Percentiles rank a stretch among this genome's conserved stretches.
These are phyloP conservation scores for Deakozyma indianensis DNA, from an alignment of 805 yeast species.

Conservation along the genomic window DNA sequence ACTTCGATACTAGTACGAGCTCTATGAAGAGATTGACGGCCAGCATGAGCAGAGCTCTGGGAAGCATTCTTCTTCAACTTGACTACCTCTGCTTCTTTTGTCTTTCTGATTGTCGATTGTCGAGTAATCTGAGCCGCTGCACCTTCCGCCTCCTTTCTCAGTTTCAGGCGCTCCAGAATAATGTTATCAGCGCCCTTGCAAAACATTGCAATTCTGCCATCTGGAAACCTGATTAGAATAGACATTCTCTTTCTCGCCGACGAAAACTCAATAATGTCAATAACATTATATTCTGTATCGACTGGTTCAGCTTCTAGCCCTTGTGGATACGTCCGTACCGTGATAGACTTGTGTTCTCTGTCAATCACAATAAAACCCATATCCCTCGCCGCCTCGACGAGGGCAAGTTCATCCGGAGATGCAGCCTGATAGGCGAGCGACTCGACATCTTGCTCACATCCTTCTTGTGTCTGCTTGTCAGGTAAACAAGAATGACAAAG, in stretches of 20 bases:
- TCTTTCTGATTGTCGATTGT: constrained; percentile 47
- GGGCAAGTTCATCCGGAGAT: constrained; percentile 92
- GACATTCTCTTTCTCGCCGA: constrained; percentile 92
- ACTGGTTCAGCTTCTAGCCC: constrained; percentile 58
- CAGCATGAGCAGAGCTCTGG: neutral
- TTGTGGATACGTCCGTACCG: constrained; percentile 65
- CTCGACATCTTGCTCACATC: constrained; percentile 33
- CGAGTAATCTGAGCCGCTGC: constrained; percentile 51
- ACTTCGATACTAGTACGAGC: neutral
- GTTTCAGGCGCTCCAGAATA: constrained; percentile 57
- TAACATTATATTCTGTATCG: constrained; percentile 54
- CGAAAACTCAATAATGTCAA: constrained; percentile 75
- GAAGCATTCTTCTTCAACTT: neutral
- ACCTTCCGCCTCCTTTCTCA: constrained; percentile 41
- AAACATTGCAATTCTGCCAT: constrained; percentile 55
- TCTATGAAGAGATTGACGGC: neutral
- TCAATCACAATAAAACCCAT: constrained; percentile 79
- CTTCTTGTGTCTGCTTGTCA: constrained; percentile 26
- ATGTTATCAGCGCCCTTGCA: constrained; percentile 96
- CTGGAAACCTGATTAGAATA: constrained; percentile 63
- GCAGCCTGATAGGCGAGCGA: constrained; percentile 76
- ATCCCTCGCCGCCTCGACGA: constrained; percentile 89
- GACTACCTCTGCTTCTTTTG: constrained; percentile 52
- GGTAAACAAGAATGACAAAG: constrained; percentile 88
- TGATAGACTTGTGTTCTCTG: constrained; percentile 42